Base-by-base conservation (phyloP, 2,329 filamentous ascomycete genomes). In the Aspergillus aculeatus region DNA sequence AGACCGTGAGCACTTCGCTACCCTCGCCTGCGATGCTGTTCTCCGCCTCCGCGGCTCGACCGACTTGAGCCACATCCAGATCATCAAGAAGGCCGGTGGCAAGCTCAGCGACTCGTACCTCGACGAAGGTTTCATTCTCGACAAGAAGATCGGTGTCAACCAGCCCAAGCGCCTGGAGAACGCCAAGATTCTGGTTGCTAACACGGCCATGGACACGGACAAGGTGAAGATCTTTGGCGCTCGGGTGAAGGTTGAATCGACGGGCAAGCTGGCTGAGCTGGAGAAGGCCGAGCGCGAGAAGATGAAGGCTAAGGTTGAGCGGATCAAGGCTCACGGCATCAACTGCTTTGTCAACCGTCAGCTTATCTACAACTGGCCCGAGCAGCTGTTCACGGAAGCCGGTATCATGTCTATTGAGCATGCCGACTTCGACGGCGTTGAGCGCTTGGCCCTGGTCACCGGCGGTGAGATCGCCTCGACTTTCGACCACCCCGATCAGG, bases 311-410 rank as follows among this genome's bases (percentile, higher is more conserved):
- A 99, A 99, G 85, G 95, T 99, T 50, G 95, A 99, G 65, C 94
- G 92, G 79, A 99, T 99, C 82, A 99, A 98, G 86, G 86, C 92
- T 50, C 95, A 99, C 73, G 95, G 95, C 61, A 97, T 99, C 81
- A 99, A 99, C 85, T 98, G 95, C 84, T 99, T 99, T 79, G 96
- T 99, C 78, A 99, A 99, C 85, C 85, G 95, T 69, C 95, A 99
- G 78, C 87, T 99, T 65, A 99, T 99, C 81, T 99, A 99, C 85
- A 99, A 99, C 84, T 99, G 95, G 95, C 95, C 95, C 5, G 95
- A 99, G 80, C 95, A 99, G 80, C 89, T 99, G 50, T 99, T 99
- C 74, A 92, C 94, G 38, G 95, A 99, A 76, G 94, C 93, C 7
- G 95, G 95, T 63, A 98, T 99, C 78, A 91, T 96, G 83, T 96